These are phyloP conservation scores for Clavaria fumosa DNA, from an alignment of 768 basidiomycete species.

Conservation along the genomic window DNA sequence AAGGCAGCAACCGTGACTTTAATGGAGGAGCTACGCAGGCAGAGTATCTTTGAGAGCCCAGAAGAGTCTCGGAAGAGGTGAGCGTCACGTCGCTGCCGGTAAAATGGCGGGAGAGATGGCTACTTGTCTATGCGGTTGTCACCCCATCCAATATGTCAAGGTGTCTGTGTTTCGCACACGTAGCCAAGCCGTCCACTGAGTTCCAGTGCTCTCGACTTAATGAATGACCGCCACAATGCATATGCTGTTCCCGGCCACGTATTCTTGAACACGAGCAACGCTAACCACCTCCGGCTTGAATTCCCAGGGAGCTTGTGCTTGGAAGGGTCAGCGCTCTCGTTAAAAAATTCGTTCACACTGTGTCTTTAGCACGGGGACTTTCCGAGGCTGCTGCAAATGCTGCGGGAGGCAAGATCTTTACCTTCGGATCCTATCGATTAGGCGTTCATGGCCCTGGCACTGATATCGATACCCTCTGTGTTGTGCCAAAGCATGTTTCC, in stretches of 20 bases:
- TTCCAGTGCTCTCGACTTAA: too few species aligned
- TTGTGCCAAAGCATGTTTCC: slow-evolving; percentile 91
- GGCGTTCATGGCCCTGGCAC: slow-evolving; percentile 93
- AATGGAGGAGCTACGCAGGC: slow-evolving; percentile 78
- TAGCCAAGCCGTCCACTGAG: too few species aligned
- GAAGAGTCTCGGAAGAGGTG: slow-evolving; percentile 82
- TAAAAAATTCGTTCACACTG: slow-evolving; percentile 80
- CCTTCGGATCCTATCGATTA: slow-evolving; percentile 94
- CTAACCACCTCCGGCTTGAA: slow-evolving; percentile 3
- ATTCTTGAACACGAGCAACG: background rate
- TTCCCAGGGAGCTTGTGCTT: slow-evolving; percentile 75
- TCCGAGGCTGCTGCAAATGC: slow-evolving; percentile 78
- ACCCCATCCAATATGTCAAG: too few species aligned
- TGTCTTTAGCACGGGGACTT: slow-evolving; percentile 64
- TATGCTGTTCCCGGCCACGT: background rate
- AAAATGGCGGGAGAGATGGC: background rate
- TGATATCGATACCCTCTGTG: slow-evolving; percentile 97
- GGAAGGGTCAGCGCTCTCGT: slow-evolving; percentile 81
- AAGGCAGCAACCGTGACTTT: slow-evolving; percentile 71
- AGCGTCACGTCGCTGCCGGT: slow-evolving; percentile 15
- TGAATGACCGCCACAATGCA: too few species aligned
- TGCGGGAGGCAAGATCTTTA: slow-evolving; percentile 97
- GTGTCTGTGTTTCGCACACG: too few species aligned
- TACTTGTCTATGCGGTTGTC: too few species aligned
- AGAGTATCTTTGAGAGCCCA: slow-evolving; percentile 81